Conservation (phyloP, 345 rosid genomes). For the Acer yangbiense region DNA sequence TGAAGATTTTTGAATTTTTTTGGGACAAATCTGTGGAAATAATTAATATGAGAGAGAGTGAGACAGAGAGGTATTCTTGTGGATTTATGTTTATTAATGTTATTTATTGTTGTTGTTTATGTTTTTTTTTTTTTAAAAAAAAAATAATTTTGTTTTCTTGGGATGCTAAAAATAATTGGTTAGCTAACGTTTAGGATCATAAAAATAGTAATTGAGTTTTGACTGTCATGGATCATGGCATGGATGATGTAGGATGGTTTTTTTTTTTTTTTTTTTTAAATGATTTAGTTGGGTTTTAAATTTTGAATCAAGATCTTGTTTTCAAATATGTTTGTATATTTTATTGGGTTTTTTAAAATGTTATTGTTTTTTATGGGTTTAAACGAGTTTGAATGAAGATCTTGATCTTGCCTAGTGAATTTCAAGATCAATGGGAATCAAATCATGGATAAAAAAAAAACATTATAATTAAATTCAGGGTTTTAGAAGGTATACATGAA, state of each 20-base stretch:
- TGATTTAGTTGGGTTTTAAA: slow-evolving; percentile 19
- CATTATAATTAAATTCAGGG: no score
- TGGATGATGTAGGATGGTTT: no score
- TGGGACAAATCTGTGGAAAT: slow-evolving; percentile 10
- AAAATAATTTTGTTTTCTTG: slow-evolving; percentile 23
- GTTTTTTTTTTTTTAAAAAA: no score
- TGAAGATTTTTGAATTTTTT: slow-evolving; percentile 35
- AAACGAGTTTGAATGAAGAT: neutral
- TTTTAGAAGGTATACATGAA: no score
- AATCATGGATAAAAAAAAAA: neutral
- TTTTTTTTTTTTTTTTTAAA: neutral
- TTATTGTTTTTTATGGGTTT: neutral
- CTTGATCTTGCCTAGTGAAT: neutral
- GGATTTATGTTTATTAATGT: neutral
- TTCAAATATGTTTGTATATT: neutral
- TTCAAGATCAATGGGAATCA: neutral
- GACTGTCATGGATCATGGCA: slow-evolving; percentile 1
- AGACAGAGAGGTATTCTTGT: neutral
- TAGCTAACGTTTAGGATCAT: slow-evolving; percentile 16
- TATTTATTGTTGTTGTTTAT: neutral
- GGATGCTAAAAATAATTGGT: slow-evolving; percentile 23
- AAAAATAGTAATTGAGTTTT: slow-evolving; percentile 4
- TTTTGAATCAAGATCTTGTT: slow-evolving; percentile 29
- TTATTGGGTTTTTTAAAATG: neutral
- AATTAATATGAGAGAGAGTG: slow-evolving; percentile 38